Percentiles rank a stretch among this genome's conserved stretches.
Evolutionary conservation across 2,329 filamentous ascomycete genomes (phyloP).

Genomic region (Aspergillus caelatus): DNA sequence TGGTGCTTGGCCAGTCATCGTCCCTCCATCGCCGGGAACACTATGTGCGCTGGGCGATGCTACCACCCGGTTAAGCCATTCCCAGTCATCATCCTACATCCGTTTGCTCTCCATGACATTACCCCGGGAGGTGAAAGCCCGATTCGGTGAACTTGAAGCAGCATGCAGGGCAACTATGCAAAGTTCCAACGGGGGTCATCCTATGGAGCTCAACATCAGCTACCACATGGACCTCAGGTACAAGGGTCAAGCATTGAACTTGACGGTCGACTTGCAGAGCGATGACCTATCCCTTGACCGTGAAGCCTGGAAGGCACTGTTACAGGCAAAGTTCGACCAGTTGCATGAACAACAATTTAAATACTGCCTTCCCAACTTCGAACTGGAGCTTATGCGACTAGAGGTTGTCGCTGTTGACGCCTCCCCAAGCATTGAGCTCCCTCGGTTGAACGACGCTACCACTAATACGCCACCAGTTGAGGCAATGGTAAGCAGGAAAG

Average conservation of each 20-base stretch:
- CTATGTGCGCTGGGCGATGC: slow-evolving; percentile 55
- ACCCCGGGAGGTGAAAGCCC: slow-evolving; percentile 34
- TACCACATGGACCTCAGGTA: slow-evolving; percentile 54
- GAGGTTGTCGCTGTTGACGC: slow-evolving; percentile 49
- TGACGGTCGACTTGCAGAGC: slow-evolving; percentile 39
- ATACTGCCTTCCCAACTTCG: slow-evolving; percentile 47
- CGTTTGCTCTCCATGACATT: slow-evolving; percentile 42
- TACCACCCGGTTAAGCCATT: slow-evolving; percentile 53
- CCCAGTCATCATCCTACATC: slow-evolving; percentile 52
- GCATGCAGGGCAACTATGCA: slow-evolving; percentile 44
- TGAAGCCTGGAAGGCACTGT: slow-evolving; percentile 29
- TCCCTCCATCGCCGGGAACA: slow-evolving; percentile 54
- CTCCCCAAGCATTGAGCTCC: slow-evolving; percentile 46
- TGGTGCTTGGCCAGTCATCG: slow-evolving; percentile 56
- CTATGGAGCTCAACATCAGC: slow-evolving; percentile 26
- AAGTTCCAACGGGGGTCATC: slow-evolving; percentile 24
- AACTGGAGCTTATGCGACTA: slow-evolving; percentile 54
- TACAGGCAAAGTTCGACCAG: slow-evolving; percentile 46
- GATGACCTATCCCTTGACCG: slow-evolving; percentile 38
- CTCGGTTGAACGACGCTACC: slow-evolving; percentile 33
- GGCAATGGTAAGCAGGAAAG: slow-evolving; percentile 43
- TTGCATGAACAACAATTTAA: slow-evolving; percentile 51
- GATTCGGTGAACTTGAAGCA: slow-evolving; percentile 41
- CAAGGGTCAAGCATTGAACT: slow-evolving; percentile 49
- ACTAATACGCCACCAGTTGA: slow-evolving; percentile 33